phyloP scores from a whole-genome alignment of 2,329 filamentous ascomycete species.

The Delphinella strobiligena region DNA sequence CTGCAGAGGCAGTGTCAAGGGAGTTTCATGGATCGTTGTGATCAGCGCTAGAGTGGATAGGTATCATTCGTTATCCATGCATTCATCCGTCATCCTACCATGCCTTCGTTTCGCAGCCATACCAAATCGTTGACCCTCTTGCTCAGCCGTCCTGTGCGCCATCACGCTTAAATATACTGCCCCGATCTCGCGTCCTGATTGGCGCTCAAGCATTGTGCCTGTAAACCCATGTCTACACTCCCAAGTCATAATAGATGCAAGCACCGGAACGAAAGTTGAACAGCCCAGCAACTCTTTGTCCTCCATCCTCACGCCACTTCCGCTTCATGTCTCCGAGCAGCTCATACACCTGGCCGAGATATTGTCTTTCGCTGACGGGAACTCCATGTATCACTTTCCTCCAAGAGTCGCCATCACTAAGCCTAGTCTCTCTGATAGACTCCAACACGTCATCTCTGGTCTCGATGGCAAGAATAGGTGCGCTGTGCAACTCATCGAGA shows the following conservation, averaged over 20 bases:
- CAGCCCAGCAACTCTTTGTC: slow-evolving; percentile 64
- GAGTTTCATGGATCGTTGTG: too few relatives aligned
- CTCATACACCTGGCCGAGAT: slow-evolving; percentile 71
- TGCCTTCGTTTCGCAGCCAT: too few relatives aligned
- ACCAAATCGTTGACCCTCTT: too few relatives aligned
- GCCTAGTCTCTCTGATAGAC: slow-evolving; percentile 56
- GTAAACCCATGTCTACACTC: too few relatives aligned
- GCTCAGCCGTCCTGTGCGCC: too few relatives aligned
- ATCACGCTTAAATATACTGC: too few relatives aligned
- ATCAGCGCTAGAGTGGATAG: too few relatives aligned
- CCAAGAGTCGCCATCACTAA: slow-evolving; percentile 79
- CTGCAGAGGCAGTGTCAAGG: too few relatives aligned
- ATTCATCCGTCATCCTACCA: too few relatives aligned
- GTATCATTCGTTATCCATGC: too few relatives aligned
- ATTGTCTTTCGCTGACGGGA: slow-evolving; percentile 65
- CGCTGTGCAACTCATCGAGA: slow-evolving; percentile 58
- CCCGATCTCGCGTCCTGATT: too few relatives aligned
- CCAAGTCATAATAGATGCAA: slow-evolving; percentile 77
- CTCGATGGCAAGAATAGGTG: slow-evolving; percentile 78
- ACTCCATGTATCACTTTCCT: slow-evolving; percentile 66
- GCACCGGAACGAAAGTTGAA: slow-evolving; percentile 83
- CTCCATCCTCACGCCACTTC: slow-evolving; percentile 37
- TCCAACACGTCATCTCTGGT: slow-evolving; percentile 75
- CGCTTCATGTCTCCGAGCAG: slow-evolving; percentile 53
- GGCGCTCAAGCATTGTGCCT: too few relatives aligned